These are phyloP conservation scores for Pythium oligandrum DNA, from an alignment of 352 stramenopile species.

Conservation along the genomic window DNA sequence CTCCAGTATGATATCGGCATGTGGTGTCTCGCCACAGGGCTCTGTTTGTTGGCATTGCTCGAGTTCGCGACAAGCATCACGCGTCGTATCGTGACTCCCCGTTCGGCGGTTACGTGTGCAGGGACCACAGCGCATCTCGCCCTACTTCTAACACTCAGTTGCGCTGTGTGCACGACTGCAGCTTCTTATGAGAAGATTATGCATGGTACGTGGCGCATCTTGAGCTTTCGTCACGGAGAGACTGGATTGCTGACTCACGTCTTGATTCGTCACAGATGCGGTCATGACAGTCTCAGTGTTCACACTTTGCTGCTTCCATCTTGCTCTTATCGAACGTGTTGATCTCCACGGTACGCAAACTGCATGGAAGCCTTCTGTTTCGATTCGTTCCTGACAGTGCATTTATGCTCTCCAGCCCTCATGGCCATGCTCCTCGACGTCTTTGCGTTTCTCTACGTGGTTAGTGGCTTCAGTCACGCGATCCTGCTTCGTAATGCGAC, in stretches of 20 bases:
- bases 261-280: conserved; percentile 25
- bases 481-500: conserved; percentile 52
- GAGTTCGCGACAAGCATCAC: conserved; percentile 51
- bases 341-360: conserved; percentile 31
- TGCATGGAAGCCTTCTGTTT: not conserved
- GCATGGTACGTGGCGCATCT: conserved; percentile 6
- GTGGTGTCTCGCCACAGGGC: conserved; percentile 34
- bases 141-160: conserved; percentile 10
- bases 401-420: not conserved
- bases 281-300: conserved; percentile 23
- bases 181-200: conserved; percentile 7
- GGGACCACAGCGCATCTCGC: conserved; percentile 3
- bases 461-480: conserved; percentile 53
- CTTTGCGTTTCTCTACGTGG: conserved; percentile 54
- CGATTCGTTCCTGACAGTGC: not conserved
- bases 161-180: conserved; percentile 9
- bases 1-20: conserved; percentile 45
- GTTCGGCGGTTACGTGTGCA: too few species aligned
- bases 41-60: conserved; percentile 50
- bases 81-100: conserved; percentile 4
- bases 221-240: not conserved
- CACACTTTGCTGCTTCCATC: conserved; percentile 30
- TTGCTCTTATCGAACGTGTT: conserved; percentile 26
- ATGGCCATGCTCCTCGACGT: conserved; percentile 41
- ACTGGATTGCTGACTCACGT: not conserved